Percentiles rank a stretch among this genome's conserved stretches.
phyloP scores from a whole-genome alignment of 2,329 filamentous ascomycete genomes.

The Pseudophaeomoniella oleicola region DNA sequence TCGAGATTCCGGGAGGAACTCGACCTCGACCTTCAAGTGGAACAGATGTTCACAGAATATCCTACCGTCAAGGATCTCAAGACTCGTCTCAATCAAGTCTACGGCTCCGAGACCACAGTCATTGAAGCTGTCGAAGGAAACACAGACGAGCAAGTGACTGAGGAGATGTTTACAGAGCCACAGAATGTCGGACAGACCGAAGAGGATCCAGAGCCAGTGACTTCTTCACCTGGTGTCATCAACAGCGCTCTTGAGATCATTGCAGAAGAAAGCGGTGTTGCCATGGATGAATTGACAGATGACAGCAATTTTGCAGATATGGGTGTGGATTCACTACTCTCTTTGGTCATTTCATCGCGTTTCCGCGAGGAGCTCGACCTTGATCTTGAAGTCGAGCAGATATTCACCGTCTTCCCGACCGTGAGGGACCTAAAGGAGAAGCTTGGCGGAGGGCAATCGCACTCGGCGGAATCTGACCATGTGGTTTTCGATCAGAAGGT shows the following conservation, averaged over 20 bases:
- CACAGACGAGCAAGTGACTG: no score
- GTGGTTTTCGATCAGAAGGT: no score
- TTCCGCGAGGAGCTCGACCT: conserved; percentile 4
- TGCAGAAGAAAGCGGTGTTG: conserved; percentile 15
- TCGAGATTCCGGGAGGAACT: conserved; percentile 5
- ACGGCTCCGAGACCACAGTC: no score
- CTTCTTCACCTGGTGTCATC: no score
- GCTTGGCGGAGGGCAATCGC: no score
- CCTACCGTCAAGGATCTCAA: conserved; percentile 47
- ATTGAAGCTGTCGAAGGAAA: no score
- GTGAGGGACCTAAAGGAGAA: conserved; percentile 1
- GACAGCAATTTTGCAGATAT: conserved; percentile 15
- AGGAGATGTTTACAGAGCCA: no score
- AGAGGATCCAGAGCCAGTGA: no score
- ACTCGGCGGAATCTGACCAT: no score
- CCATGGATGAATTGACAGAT: conserved; percentile 11
- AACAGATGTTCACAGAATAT: conserved; percentile 48
- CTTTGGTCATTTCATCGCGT: conserved; percentile 12
- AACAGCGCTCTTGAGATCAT: no score
- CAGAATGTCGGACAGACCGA: no score
- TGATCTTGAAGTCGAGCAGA: conserved; percentile 4
- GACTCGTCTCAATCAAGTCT: conserved; percentile 40
- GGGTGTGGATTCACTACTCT: conserved; percentile 23
- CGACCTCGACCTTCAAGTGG: conserved; percentile 5
- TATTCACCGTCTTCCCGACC: conserved; percentile 13